Conservation (phyloP, 305 asterid genomes). For the Fraxinus floribunda region DNA sequence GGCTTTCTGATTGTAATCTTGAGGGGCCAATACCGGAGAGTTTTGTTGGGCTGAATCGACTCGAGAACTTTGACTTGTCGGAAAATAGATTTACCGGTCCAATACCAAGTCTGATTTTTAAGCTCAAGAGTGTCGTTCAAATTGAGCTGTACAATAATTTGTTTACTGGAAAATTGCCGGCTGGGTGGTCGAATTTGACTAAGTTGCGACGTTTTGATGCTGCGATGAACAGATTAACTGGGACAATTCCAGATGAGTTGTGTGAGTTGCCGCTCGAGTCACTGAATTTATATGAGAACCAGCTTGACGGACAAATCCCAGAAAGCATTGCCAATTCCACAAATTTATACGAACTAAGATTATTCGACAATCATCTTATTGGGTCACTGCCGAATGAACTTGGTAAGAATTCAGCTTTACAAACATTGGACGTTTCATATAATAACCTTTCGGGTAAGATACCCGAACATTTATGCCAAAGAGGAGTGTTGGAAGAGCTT, state of each 20-base stretch:
- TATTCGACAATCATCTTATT: conserved; percentile 46
- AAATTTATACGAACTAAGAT: conserved; percentile 53
- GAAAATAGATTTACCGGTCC: conserved; percentile 52
- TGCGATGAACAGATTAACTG: conserved; percentile 57
- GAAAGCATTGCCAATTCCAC: conserved; percentile 59
- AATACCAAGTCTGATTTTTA: conserved; percentile 41
- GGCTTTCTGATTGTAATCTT: conserved; percentile 49
- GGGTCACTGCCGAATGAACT: conserved; percentile 69
- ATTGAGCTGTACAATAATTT: conserved; percentile 66
- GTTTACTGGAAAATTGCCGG: conserved; percentile 53
- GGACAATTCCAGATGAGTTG: conserved; percentile 63
- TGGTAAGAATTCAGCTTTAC: conserved; percentile 64
- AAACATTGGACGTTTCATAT: conserved; percentile 46
- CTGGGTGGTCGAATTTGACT: conserved; percentile 70
- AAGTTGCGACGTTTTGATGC: conserved; percentile 64
- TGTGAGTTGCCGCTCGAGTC: conserved; percentile 73
- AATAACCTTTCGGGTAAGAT: conserved; percentile 52
- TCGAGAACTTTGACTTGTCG: conserved; percentile 58
- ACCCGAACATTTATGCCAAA: conserved; percentile 55
- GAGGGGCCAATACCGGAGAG: conserved; percentile 59
- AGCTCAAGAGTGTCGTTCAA: conserved; percentile 56
- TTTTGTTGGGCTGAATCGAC: conserved; percentile 42
- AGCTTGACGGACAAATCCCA: conserved; percentile 63
- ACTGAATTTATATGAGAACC: conserved; percentile 53
- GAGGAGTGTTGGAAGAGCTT: conserved; percentile 48